Percentiles rank a stretch among this genome's conserved stretches.
Evolutionary conservation across 139 green algal genomes (phyloP).

Genomic region (Tetraselmis striata): DNA sequence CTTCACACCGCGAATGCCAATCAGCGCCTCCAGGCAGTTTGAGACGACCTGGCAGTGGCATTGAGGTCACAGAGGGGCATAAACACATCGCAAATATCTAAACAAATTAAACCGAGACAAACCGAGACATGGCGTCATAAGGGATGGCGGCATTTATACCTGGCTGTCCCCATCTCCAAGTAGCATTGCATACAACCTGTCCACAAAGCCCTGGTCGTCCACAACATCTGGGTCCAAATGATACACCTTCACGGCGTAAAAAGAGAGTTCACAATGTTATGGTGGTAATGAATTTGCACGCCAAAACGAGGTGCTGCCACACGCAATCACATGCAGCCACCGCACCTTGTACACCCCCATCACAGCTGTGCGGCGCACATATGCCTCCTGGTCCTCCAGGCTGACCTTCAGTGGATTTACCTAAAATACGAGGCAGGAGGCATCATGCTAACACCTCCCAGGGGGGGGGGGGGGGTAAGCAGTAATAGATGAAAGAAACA

Average conservation of each 20-base stretch:
- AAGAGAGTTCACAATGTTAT: too few species aligned
- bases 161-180: slow-evolving; percentile 50
- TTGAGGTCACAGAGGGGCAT: too few species aligned
- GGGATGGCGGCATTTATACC: too few species aligned
- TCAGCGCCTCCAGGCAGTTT: slow-evolving; percentile 69
- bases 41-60: slow-evolving; percentile 79
- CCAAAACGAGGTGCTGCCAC: too few species aligned
- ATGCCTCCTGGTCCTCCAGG: slow-evolving; percentile 72
- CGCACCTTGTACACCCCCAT: slow-evolving; percentile 84
- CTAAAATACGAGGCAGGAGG: neutral
- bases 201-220: slow-evolving; percentile 49
- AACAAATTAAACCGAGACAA: too few species aligned
- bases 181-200: slow-evolving; percentile 59
- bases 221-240: slow-evolving; percentile 54
- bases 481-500: too few species aligned
- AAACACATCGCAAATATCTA: too few species aligned
- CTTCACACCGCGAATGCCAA: slow-evolving; percentile 28
- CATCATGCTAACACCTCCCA: too few species aligned
- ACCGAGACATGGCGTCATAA: too few species aligned
- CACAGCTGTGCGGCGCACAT: slow-evolving; percentile 81
- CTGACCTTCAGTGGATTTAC: slow-evolving; percentile 16
- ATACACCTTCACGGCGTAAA: slow-evolving; percentile 43
- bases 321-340: too few species aligned
- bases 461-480: too few species aligned
- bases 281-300: too few species aligned